These are phyloP conservation scores for Yarrowia yakushimensis DNA, from an alignment of 805 yeast species.

Conservation along the genomic window DNA sequence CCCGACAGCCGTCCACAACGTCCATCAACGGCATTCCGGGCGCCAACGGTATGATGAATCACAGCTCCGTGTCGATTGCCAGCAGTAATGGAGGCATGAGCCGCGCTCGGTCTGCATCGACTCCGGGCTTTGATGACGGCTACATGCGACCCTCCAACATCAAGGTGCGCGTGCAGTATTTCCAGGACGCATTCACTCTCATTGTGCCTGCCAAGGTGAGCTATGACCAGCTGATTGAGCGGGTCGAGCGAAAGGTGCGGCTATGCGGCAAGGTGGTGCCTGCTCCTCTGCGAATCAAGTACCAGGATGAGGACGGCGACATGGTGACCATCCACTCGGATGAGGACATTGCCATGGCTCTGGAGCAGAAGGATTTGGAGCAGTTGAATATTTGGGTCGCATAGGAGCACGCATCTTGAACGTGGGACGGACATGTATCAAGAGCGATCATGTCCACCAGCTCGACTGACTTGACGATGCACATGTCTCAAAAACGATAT, in stretches of 20 bases:
- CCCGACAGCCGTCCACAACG: constrained; percentile 5
- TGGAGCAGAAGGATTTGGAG: constrained; percentile 43
- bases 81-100: constrained; percentile 2
- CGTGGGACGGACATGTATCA: not conserved
- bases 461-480: not conserved
- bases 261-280: constrained; percentile 49
- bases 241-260: constrained; percentile 55
- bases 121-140: constrained; percentile 19
- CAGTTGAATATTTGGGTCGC: constrained; percentile 11
- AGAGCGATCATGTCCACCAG: not conserved
- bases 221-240: constrained; percentile 52
- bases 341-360: constrained; percentile 85
- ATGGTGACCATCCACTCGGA: constrained; percentile 77
- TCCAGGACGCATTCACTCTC: constrained; percentile 53
- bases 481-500: not conserved
- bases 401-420: not conserved
- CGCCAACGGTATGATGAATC: not conserved
- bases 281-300: constrained; percentile 56
- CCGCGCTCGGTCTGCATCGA: constrained; percentile 27
- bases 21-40: constrained; percentile 5
- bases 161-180: constrained; percentile 38
- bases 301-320: constrained; percentile 95
- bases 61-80: constrained; percentile 21
- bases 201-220: constrained; percentile 54
- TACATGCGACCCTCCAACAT: constrained; percentile 28